A percentile compares a stretch with the other conserved stretches of the same genome.
These are phyloP conservation scores for Decorospora gaudefroyi DNA, from an alignment of 2,329 filamentous ascomycete species.

Conservation along the genomic window DNA sequence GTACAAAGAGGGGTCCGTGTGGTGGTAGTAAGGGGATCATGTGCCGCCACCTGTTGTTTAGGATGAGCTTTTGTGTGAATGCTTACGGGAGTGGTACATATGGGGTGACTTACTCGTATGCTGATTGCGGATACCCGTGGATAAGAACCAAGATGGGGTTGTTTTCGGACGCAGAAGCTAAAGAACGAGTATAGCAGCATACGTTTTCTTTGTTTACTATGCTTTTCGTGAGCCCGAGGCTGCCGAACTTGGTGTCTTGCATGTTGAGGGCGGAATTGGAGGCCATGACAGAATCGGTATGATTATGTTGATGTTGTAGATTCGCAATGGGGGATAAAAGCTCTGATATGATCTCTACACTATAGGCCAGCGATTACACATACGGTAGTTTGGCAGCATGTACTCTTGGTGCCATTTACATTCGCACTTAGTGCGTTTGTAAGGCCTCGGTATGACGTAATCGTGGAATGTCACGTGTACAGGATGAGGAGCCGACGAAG, in stretches of 20 bases:
- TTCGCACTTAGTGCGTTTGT: not conserved
- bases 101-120: constrained; percentile 29
- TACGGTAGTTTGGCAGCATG: not conserved
- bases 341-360: too few species aligned
- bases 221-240: constrained; percentile 34
- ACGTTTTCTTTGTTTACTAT: constrained; percentile 36
- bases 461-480: constrained; percentile 9
- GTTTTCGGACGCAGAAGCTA: constrained; percentile 28
- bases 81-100: not conserved
- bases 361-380: too few species aligned
- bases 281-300: constrained; percentile 15
- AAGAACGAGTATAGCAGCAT: constrained; percentile 31
- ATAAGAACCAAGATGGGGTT: constrained; percentile 41
- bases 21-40: constrained; percentile 38
- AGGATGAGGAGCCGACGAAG: too few species aligned
- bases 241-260: constrained; percentile 38
- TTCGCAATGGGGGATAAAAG: too few species aligned
- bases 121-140: constrained; percentile 43
- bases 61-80: too few species aligned
- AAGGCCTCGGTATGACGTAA: constrained; percentile 15
- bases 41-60: constrained; percentile 35
- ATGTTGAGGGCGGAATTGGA: constrained; percentile 26
- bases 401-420: not conserved
- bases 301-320: not conserved
- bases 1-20: constrained; percentile 34